Base-by-base conservation (phyloP, 2,329 filamentous ascomycete species). In the Apiospora koreana region DNA sequence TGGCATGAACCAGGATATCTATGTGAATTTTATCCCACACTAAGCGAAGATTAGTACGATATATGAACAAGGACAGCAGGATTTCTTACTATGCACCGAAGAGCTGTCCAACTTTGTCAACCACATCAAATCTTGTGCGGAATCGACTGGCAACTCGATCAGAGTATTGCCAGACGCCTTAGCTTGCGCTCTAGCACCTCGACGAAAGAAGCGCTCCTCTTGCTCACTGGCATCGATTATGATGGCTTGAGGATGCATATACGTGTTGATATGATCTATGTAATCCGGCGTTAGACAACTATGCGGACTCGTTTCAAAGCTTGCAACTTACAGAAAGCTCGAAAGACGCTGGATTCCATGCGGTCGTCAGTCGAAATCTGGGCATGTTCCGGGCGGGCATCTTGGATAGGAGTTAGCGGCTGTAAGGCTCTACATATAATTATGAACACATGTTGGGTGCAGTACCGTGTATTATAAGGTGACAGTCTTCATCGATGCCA, bases 1-100 rank as follows among this genome's bases (percentile, higher is more conserved):
- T 87, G 1, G 93, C 94, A 71, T 97, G 93, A 10, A 98, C 88
- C 16, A 98, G 80, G 68, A 99, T 93, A 73, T 98, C 94, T 72
- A 98, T 86, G 46, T 86, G 89, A 6, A 93, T 85, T 65, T 89
- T 88, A 78, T 95, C 91, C 95, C 95, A 98, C 43, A 88, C 92
- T 91, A 77, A 12, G 31, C 9, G 54, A 62, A 3, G 21, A 3
- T 62, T 62, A 62, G 54, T 31, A 38, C 4, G 8, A 38, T 8
- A 35, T 38, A 38, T 28, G 28, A 38, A 23, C 28, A n/a, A 28
- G 31, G 18, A n/a, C 54, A 62, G 18, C 54, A 62, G 54, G 18
- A 14, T 38, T 8, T 65, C 72, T 71, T 84, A 92, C 91, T 86
- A 74, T 84, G 86, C 70, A 98, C 82, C 41, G 94, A 91, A 23